A percentile compares a stretch with the other conserved stretches of the same genome.
Evolutionary conservation across 1,139 yeast genomes (phyloP).

Genomic region (Hyphopichia buzzinii): DNA sequence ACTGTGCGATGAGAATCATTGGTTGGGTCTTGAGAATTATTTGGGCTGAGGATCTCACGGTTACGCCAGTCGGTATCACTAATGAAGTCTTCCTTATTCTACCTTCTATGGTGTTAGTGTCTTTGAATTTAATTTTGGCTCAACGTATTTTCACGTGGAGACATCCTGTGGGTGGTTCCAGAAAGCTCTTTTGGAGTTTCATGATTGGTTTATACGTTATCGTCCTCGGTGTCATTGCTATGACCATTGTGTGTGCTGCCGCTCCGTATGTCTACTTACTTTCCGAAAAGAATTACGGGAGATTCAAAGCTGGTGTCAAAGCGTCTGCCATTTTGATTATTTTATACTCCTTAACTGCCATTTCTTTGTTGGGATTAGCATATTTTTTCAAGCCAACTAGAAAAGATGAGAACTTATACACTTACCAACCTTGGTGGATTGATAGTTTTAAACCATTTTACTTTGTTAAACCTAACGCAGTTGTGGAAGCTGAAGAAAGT

Average conservation of each 20-base stretch:
- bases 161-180: slow-evolving; percentile 73
- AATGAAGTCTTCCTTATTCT: slow-evolving; percentile 58
- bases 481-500: slow-evolving; percentile 47
- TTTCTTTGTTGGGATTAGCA: slow-evolving; percentile 49
- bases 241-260: slow-evolving; percentile 68
- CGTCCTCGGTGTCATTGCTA: slow-evolving; percentile 57
- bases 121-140: slow-evolving; percentile 64
- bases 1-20: slow-evolving; percentile 49
- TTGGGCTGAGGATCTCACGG: slow-evolving; percentile 53
- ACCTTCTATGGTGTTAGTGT: slow-evolving; percentile 54
- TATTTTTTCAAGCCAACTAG: slow-evolving; percentile 56
- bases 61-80: slow-evolving; percentile 54
- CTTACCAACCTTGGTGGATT: slow-evolving; percentile 82
- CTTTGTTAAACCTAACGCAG: slow-evolving; percentile 51
- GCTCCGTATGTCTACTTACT: slow-evolving; percentile 63
- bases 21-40: slow-evolving; percentile 62
- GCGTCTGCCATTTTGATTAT: slow-evolving; percentile 57
- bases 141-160: slow-evolving; percentile 81
- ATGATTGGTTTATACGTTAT: slow-evolving; percentile 54
- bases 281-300: slow-evolving; percentile 39
- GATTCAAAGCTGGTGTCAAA: slow-evolving; percentile 57
- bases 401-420: slow-evolving; percentile 51
- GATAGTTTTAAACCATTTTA: slow-evolving; percentile 57
- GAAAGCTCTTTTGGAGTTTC: slow-evolving; percentile 49
- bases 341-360: slow-evolving; percentile 58